Evolutionary conservation across 73 alveolate genomes (phyloP).

Genomic region (Tetrahymena elliotti): DNA sequence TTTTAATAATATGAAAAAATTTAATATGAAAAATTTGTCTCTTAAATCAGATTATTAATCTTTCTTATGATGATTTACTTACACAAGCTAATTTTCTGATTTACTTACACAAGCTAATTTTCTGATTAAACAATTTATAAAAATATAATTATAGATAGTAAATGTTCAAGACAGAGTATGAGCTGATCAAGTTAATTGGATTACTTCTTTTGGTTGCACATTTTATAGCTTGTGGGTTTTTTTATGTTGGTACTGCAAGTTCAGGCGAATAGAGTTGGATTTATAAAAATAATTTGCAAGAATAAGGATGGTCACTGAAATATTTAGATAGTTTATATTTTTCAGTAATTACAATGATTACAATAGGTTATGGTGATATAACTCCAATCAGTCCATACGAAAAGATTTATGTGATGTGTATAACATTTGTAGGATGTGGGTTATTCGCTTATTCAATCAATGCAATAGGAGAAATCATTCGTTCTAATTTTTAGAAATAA

Average conservation of each 20-base stretch:
- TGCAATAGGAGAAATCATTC: slow-evolving; percentile 12
- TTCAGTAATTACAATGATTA: slow-evolving; percentile 2
- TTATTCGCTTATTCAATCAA: slow-evolving; percentile 18
- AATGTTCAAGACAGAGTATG: background rate
- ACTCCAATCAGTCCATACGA: slow-evolving; percentile 1
- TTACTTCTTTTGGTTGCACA: slow-evolving; percentile 9
- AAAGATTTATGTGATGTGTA: slow-evolving; percentile 2
- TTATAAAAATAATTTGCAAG: background rate
- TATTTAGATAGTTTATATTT: slow-evolving; percentile 9
- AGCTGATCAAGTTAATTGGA: slow-evolving; percentile 1
- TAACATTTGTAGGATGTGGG: slow-evolving; percentile 11
- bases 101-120: no score
- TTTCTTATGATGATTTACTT: no score
- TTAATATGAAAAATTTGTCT: no score
- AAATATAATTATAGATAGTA: background rate
- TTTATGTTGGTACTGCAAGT: background rate
- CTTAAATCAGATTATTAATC: no score
- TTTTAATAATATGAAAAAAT: no score
- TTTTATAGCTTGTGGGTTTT: slow-evolving; percentile 24
- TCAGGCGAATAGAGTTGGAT: background rate
- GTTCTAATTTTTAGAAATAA: background rate
- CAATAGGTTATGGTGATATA: slow-evolving; percentile 33
- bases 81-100: no score
- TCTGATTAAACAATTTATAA: no score
- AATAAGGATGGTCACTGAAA: background rate